A percentile compares a stretch with the other conserved stretches of the same genome.
Conservation (phyloP, 139 green algal genomes). For the Volvox reticuliferus region DNA sequence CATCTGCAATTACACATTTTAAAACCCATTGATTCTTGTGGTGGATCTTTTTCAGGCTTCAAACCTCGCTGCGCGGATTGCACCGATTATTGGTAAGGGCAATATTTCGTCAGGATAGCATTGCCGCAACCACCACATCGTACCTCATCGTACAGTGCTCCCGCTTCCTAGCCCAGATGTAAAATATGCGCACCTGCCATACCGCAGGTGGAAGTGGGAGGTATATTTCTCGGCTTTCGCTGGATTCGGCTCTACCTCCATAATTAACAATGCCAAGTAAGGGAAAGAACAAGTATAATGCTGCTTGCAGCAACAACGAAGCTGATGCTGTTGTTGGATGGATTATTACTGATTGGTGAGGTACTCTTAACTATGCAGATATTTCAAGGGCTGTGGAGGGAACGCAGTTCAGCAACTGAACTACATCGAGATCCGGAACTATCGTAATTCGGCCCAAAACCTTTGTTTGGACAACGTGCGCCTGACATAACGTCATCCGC, state of each 20-base stretch:
- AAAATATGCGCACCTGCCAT: background rate
- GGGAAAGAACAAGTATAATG: background rate
- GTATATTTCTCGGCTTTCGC: conserved; percentile 19
- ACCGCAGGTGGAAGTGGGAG: conserved; percentile 17
- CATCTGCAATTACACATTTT: too few species aligned
- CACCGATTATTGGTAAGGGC: conserved; percentile 21
- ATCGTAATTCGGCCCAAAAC: background rate
- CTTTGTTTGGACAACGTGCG: conserved; percentile 14
- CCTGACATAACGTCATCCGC: too few species aligned
- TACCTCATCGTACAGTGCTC: too few species aligned
- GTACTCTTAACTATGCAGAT: background rate
- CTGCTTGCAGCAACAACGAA: too few species aligned
- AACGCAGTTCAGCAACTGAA: background rate
- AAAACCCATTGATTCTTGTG: background rate
- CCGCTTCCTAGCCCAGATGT: background rate
- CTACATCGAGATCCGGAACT: conserved; percentile 40
- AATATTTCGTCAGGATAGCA: too few species aligned
- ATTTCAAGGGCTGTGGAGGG: conserved; percentile 29
- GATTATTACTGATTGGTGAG: background rate
- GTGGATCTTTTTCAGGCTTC: background rate
- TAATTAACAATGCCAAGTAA: conserved; percentile 35
- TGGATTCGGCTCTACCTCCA: background rate
- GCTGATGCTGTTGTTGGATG: too few species aligned
- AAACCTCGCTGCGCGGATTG: conserved; percentile 2
- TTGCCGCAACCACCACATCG: too few species aligned